Base-by-base conservation (phyloP, 1,284 basidiomycete genomes). In the Schizopora paradoxa region DNA sequence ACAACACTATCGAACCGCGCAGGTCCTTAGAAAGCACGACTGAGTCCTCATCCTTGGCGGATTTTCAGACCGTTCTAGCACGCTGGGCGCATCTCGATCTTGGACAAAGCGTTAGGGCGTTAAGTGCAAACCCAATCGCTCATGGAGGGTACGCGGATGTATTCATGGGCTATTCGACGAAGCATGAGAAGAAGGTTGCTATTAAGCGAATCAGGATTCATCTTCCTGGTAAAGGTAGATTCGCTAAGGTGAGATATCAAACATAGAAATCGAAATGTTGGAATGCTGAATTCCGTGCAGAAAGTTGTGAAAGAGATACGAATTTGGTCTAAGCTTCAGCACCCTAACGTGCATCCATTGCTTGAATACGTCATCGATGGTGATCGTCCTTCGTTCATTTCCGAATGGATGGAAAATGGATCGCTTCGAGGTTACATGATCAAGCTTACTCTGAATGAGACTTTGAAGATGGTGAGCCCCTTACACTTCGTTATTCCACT, bases 311-410 rank as follows among this genome's bases (percentile, higher is more conserved):
- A 32, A 18, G 49, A 51, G 22, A 6, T 51, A 10, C 7, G 35
- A 4, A 32, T 51, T 13, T 51, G 49, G 49, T 37, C 49, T 3
- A 47, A 37, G 29, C 40, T 51, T 19, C 4, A 43, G 18, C 44
- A 51, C 34, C 18, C 39, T 13, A 51, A 51, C 19, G 25, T 51
- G 13, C 43, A 47, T 10, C 49, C 45, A 13, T 36, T 51, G 14
- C 38, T 43, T 5, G 29, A 28, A 23, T 41, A 33, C 21, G 43
- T 36, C 16, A 18, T 8, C 7, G n/a, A 2, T 5, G 16, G 8
- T 23, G 41, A 22, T 3, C 37, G 19, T 23, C 43, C 43, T 4
- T 8, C 28, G 10, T 32, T 45, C 27, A 22, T 47, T 1, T 32
- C 45, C 14, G 27, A 47, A 33, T 47, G 45, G 45, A 47, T 47